Percentiles rank a stretch among this genome's conserved stretches.
Evolutionary conservation across 306 rosid species (phyloP).

Genomic region (Inga leiocalycina): DNA sequence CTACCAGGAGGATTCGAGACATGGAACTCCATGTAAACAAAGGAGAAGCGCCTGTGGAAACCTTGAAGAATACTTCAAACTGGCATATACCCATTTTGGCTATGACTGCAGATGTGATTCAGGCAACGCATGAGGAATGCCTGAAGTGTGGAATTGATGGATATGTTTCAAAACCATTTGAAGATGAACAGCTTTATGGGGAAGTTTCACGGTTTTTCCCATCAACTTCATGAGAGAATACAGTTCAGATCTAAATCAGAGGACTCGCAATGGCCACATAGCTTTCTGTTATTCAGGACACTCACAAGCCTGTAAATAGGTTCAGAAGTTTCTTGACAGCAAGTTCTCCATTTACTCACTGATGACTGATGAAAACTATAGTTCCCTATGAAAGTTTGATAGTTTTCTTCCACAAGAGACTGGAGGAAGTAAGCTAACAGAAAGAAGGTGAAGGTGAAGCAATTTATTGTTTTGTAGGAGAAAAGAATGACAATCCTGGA

Average conservation of each 20-base stretch:
- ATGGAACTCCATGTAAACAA: slow-evolving; percentile 47
- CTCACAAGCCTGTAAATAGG: slow-evolving; percentile 41
- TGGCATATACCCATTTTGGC: slow-evolving; percentile 87
- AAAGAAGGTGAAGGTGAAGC: background rate
- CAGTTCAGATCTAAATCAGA: slow-evolving; percentile 36
- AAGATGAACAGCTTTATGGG: slow-evolving; percentile 87
- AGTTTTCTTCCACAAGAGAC: background rate
- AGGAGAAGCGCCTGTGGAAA: slow-evolving; percentile 50
- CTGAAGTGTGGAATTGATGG: slow-evolving; percentile 84
- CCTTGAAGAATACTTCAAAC: slow-evolving; percentile 35
- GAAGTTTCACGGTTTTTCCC: slow-evolving; percentile 79
- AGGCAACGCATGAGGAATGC: slow-evolving; percentile 88
- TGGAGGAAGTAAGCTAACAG: slow-evolving; percentile 11
- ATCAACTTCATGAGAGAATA: slow-evolving; percentile 43
- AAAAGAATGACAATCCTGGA: background rate
- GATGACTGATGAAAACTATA: slow-evolving; percentile 13
- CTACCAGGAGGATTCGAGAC: slow-evolving; percentile 68
- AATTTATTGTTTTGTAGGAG: background rate
- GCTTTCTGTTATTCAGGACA: slow-evolving; percentile 34
- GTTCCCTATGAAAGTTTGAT: slow-evolving; percentile 7
- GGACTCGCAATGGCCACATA: slow-evolving; percentile 34
- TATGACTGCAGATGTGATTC: slow-evolving; percentile 96
- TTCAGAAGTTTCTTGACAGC: slow-evolving; percentile 48
- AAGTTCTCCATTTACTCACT: slow-evolving; percentile 42
- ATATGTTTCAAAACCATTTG: slow-evolving; percentile 94